A percentile compares a stretch with the other conserved stretches of the same genome.
These are phyloP conservation scores for Brassica hybrid DNA, from an alignment of 441 rosid species.

Conservation along the genomic window DNA sequence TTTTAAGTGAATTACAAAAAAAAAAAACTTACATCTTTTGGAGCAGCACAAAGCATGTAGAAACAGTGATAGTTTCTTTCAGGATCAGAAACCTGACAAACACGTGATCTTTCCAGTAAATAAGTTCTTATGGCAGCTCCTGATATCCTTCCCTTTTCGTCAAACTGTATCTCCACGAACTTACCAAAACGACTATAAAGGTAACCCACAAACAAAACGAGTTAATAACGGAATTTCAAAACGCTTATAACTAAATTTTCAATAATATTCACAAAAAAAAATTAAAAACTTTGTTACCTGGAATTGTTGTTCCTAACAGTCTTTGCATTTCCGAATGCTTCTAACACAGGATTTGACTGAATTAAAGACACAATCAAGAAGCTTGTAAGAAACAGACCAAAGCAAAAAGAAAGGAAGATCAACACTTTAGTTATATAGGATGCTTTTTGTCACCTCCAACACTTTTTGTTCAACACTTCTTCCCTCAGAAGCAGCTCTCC, in stretches of 20 bases:
- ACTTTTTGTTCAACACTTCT: constrained; percentile 98
- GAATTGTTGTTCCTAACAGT: constrained; percentile 99
- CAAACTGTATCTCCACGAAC: constrained; percentile 99
- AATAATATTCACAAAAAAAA: neutral
- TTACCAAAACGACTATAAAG: constrained; percentile 92
- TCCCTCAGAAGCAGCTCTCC: constrained; percentile 94
- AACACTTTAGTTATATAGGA: neutral
- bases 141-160: constrained; percentile 80
- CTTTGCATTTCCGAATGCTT: constrained; percentile 99
- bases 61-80: constrained; percentile 99
- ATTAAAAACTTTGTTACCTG: constrained; percentile 56
- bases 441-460: constrained; percentile 68
- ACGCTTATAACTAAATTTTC: neutral
- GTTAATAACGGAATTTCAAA: constrained; percentile 15
- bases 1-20: constrained; percentile 20
- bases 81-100: constrained; percentile 96
- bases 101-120: constrained; percentile 97
- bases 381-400: constrained; percentile 19
- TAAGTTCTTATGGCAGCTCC: constrained; percentile 99
- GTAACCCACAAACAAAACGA: constrained; percentile 26
- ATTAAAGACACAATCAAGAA: constrained; percentile 34
- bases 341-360: constrained; percentile 99
- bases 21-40: constrained; percentile 69
- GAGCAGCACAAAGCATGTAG: constrained; percentile 99
- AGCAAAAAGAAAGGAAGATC: neutral